phyloP scores from a whole-genome alignment of 1,284 basidiomycete genomes.

The Ustilago nuda region DNA sequence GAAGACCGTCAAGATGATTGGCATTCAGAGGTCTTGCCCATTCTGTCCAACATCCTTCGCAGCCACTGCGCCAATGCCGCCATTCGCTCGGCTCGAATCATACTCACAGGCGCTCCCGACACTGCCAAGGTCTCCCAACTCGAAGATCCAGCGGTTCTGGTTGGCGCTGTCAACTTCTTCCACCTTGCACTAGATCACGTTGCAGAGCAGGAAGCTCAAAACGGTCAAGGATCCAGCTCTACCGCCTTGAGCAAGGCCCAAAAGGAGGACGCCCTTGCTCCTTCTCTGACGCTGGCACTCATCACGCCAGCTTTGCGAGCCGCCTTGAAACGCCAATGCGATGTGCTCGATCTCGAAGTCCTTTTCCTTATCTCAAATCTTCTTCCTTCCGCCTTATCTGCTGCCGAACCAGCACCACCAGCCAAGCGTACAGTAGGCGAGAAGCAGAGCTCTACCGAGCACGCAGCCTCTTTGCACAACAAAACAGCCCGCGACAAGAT shows the following conservation, averaged over 20 bases:
- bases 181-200: constrained; percentile 53
- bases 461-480: constrained; percentile 3
- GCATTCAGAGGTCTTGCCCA: constrained; percentile 41
- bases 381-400: constrained; percentile 29
- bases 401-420: constrained; percentile 7
- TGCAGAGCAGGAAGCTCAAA: constrained; percentile 49
- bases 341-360: constrained; percentile 60
- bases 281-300: constrained; percentile 56
- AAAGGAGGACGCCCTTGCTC: constrained; percentile 56
- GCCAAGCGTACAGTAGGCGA: constrained; percentile 13
- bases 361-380: constrained; percentile 61
- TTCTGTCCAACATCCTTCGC: constrained; percentile 61
- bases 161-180: constrained; percentile 64
- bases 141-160: constrained; percentile 57
- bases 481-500: constrained; percentile 10
- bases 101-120: constrained; percentile 31
- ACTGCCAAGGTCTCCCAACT: constrained; percentile 4
- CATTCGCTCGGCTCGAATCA: constrained; percentile 52
- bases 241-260: constrained; percentile 19
- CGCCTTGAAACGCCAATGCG: constrained; percentile 58
- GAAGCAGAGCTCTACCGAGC: constrained; percentile 11
- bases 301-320: constrained; percentile 60
- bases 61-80: constrained; percentile 66
- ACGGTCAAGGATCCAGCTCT: constrained; percentile 18
- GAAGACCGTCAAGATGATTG: constrained; percentile 36